phyloP scores from a whole-genome alignment of 441 rosid genomes.

The Adansonia rubrostipa region DNA sequence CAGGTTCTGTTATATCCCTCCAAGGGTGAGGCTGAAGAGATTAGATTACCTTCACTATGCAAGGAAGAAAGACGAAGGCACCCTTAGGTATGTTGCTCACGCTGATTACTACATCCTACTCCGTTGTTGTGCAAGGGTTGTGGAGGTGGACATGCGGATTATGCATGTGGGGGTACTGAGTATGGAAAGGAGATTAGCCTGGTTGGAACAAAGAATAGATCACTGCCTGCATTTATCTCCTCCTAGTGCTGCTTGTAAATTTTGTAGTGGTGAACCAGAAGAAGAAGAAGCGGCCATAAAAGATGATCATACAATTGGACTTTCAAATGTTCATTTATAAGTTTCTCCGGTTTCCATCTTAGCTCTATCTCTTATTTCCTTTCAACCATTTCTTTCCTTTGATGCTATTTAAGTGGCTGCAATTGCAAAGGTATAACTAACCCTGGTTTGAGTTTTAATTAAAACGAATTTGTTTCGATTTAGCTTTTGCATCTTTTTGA shows the following conservation, averaged over 20 bases:
- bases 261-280: slow-evolving; percentile 41
- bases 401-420: background rate
- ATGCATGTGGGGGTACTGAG: slow-evolving; percentile 70
- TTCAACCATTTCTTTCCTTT: background rate
- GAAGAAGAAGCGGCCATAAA: slow-evolving; percentile 2
- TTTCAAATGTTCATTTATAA: slow-evolving; percentile 37
- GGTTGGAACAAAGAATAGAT: slow-evolving; percentile 66
- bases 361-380: background rate
- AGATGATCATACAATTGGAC: slow-evolving; percentile 36
- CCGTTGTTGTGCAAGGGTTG: slow-evolving; percentile 63
- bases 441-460: background rate
- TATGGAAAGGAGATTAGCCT: slow-evolving; percentile 72
- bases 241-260: slow-evolving; percentile 50
- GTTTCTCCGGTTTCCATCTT: background rate
- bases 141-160: slow-evolving; percentile 60
- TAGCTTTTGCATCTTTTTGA: too few relatives aligned
- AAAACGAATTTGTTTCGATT: background rate
- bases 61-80: slow-evolving; percentile 62
- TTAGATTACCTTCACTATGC: slow-evolving; percentile 64
- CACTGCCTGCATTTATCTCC: slow-evolving; percentile 57
- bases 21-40: slow-evolving; percentile 59
- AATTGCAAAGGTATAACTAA: too few relatives aligned
- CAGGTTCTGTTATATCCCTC: slow-evolving; percentile 70
- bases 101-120: slow-evolving; percentile 84
- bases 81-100: slow-evolving; percentile 56